Percentiles rank a stretch among this genome's conserved stretches.
phyloP scores from a whole-genome alignment of 108 stramenopile species.

The Skeletonema grethae region DNA sequence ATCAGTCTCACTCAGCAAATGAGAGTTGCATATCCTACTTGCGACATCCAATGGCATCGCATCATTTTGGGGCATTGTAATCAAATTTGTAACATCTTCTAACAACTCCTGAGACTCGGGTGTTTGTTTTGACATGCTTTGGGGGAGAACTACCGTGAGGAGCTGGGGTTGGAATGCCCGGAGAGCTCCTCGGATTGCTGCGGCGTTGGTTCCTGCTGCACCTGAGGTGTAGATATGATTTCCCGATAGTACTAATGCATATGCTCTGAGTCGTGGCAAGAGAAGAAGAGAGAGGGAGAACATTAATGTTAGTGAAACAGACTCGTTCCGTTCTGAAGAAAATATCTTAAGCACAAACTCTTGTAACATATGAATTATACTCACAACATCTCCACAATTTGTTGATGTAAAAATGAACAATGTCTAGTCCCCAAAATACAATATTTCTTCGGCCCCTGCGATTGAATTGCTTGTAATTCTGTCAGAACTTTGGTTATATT shows the following conservation, averaged over 20 bases:
- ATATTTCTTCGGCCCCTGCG: constrained; percentile 89
- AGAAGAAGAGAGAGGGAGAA: constrained; percentile 1
- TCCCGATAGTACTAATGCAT: constrained; percentile 90
- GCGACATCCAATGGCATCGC: constrained; percentile 84
- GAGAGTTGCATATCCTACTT: constrained; percentile 89
- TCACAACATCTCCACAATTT: constrained; percentile 92
- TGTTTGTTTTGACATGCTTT: constrained; percentile 85
- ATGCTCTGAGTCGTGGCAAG: constrained; percentile 57
- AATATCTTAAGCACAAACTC: not conserved
- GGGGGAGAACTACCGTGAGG: constrained; percentile 91
- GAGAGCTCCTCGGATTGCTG: constrained; percentile 87
- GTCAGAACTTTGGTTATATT: constrained; percentile 78
- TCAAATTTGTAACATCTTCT: constrained; percentile 74
- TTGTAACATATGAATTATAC: constrained; percentile 19
- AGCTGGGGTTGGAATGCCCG: constrained; percentile 86
- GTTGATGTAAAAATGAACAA: constrained; percentile 93
- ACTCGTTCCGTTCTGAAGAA: not conserved
- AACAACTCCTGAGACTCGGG: constrained; percentile 85
- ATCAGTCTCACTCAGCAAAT: constrained; percentile 87
- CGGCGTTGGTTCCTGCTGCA: constrained; percentile 90
- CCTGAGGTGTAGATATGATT: constrained; percentile 95
- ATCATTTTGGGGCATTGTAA: constrained; percentile 89
- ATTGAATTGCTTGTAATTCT: constrained; percentile 91
- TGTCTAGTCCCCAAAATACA: constrained; percentile 95
- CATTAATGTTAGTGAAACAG: not conserved